Evolutionary conservation across 345 rosid species (phyloP).

Genomic region (Noccaea caerulescens): DNA sequence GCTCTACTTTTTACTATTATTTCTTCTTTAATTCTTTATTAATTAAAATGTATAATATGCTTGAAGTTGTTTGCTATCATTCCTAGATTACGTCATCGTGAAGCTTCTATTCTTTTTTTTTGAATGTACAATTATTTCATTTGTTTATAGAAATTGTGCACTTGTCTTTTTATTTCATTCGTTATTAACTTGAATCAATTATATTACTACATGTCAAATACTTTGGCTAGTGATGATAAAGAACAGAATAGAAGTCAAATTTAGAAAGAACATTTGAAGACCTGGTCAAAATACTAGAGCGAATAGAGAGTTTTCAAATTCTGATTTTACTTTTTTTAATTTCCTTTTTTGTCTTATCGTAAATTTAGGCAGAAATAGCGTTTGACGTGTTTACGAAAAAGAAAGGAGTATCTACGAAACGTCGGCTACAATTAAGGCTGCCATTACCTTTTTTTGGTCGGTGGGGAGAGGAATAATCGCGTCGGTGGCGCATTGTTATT

Average conservation of each 20-base stretch:
- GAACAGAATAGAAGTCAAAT: constrained; percentile 18
- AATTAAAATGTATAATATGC: constrained; percentile 5
- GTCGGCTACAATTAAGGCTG: constrained; percentile 25
- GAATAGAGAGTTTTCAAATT: no score
- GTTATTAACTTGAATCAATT: background rate
- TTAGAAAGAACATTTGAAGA: background rate
- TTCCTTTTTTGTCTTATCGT: constrained; percentile 9
- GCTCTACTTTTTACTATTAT: background rate
- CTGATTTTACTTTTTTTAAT: background rate
- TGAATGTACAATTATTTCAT: constrained; percentile 28
- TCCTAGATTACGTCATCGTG: background rate
- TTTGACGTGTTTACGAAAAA: constrained; percentile 3
- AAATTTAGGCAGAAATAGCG: constrained; percentile 4
- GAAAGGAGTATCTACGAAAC: constrained; percentile 9
- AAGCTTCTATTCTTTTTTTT: background rate
- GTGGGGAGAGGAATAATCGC: constrained; percentile 1
- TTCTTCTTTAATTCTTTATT: constrained; percentile 4
- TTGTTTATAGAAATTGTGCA: constrained; percentile 3
- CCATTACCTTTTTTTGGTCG: constrained; percentile 29
- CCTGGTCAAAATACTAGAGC: constrained; percentile 23
- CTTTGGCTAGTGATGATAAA: background rate
- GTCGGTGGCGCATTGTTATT: constrained; percentile 4
- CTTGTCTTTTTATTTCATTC: background rate
- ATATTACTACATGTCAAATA: background rate
- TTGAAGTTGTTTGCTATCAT: constrained; percentile 6